Conservation (phyloP, 2,329 filamentous ascomycete genomes). For the Alternaria arborescens region DNA sequence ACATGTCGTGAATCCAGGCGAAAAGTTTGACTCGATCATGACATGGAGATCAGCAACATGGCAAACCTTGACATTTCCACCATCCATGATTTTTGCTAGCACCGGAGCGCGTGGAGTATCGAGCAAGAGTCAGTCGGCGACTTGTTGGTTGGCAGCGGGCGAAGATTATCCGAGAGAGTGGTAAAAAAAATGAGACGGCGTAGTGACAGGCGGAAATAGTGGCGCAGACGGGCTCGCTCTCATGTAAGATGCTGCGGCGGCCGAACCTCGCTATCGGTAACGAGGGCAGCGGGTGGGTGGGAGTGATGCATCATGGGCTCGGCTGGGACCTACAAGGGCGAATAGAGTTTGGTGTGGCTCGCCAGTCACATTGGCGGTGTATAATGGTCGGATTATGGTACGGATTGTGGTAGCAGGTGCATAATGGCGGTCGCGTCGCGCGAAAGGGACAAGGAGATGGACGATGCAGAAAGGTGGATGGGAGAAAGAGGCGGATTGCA, state of each 20-base stretch:
- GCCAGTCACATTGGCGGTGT: constrained; percentile 17
- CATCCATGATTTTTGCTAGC: not conserved
- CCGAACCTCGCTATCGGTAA: constrained; percentile 24
- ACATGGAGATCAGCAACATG: not conserved
- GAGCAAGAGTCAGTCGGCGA: constrained; percentile 4
- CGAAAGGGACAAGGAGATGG: not conserved
- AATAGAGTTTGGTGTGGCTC: constrained; percentile 13
- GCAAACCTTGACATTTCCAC: not conserved
- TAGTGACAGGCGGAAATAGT: constrained; percentile 10
- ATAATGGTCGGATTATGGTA: not conserved
- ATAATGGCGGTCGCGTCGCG: not conserved
- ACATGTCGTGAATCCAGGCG: not conserved
- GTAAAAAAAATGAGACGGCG: constrained; percentile 16
- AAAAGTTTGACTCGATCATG: not conserved
- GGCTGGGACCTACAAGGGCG: constrained; percentile 1
- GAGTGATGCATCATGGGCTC: constrained; percentile 4
- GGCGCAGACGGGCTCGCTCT: constrained; percentile 16
- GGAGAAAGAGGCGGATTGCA: not conserved
- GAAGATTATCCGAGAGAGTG: constrained; percentile 16
- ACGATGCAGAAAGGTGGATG: not conserved
- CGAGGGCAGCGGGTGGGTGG: constrained; percentile 6
- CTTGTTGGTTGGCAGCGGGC: constrained; percentile 2
- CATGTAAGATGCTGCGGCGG: constrained; percentile 10
- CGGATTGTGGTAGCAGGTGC: not conserved
- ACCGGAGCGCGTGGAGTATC: not conserved